Evolutionary conservation across 2,329 filamentous ascomycete genomes (phyloP).

Genomic region (Balansia obtecta): DNA sequence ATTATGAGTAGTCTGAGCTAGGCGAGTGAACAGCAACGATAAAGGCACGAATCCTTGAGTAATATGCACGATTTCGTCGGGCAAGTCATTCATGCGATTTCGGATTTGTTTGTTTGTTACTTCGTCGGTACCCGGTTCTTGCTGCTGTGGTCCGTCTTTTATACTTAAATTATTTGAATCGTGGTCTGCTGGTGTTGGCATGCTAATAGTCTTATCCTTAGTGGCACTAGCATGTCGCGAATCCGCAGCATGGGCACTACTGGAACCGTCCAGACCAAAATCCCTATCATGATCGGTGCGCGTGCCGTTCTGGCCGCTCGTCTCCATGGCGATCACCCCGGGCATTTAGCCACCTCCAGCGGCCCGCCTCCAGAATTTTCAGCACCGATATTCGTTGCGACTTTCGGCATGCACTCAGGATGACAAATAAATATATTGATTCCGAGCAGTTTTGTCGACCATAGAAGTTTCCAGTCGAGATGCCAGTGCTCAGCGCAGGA

Average conservation of each 20-base stretch:
- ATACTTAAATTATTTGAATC: slow-evolving; percentile 15
- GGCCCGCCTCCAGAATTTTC: background rate
- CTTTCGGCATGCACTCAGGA: background rate
- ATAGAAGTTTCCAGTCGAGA: background rate
- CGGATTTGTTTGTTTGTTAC: background rate
- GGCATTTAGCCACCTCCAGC: slow-evolving; percentile 29
- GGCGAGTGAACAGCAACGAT: slow-evolving; percentile 59
- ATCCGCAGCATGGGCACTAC: slow-evolving; percentile 21
- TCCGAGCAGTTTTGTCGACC: background rate
- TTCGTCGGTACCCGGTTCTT: background rate
- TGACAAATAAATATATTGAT: background rate
- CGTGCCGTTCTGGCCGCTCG: slow-evolving; percentile 38
- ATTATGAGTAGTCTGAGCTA: slow-evolving; percentile 75
- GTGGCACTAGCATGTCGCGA: slow-evolving; percentile 16
- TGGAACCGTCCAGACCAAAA: slow-evolving; percentile 28
- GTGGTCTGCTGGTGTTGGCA: slow-evolving; percentile 5
- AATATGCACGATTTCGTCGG: slow-evolving; percentile 56
- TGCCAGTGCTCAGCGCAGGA: slow-evolving; percentile 5
- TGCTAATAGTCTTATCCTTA: slow-evolving; percentile 18
- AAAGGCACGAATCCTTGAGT: slow-evolving; percentile 66
- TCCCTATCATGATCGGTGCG: slow-evolving; percentile 45
- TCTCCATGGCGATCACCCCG: slow-evolving; percentile 42
- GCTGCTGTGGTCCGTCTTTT: slow-evolving; percentile 6
- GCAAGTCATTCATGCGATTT: slow-evolving; percentile 41
- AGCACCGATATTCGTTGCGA: background rate